Conservation (phyloP, 805 yeast genomes). For the Lipomyces yamanashiensis region DNA sequence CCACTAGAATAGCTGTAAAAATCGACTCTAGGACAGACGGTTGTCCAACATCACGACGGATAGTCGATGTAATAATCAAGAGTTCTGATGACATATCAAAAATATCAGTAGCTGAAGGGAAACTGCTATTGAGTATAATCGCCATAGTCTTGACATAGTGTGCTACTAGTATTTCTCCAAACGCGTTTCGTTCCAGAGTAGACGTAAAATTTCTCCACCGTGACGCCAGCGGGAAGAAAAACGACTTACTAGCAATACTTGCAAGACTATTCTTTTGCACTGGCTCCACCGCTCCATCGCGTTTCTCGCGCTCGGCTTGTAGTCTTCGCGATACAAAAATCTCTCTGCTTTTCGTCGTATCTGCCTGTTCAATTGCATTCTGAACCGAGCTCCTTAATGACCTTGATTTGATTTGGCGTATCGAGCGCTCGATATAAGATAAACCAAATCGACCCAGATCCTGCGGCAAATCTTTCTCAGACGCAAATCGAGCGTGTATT, state of each 20-base stretch:
- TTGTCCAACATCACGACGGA: constrained; percentile 23
- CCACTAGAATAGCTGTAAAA: constrained; percentile 42
- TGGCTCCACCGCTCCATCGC: background rate
- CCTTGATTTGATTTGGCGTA: background rate
- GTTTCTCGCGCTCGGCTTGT: constrained; percentile 33
- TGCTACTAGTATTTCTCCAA: constrained; percentile 54
- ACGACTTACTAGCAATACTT: constrained; percentile 50
- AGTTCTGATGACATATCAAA: constrained; percentile 63
- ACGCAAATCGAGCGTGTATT: constrained; percentile 53
- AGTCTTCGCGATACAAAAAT: constrained; percentile 42
- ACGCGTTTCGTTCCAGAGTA: constrained; percentile 57
- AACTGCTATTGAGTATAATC: constrained; percentile 60
- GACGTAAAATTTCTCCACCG: constrained; percentile 52
- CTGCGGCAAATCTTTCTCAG: constrained; percentile 33
- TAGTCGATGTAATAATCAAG: constrained; percentile 38
- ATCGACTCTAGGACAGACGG: constrained; percentile 43
- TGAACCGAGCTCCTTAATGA: constrained; percentile 7
- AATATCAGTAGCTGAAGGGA: constrained; percentile 57
- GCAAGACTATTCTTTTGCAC: constrained; percentile 47
- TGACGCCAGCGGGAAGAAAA: constrained; percentile 61
- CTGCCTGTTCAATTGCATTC: constrained; percentile 11
- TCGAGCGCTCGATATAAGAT: constrained; percentile 1
- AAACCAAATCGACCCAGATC: constrained; percentile 6
- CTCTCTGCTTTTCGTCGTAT: constrained; percentile 41
- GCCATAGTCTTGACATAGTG: constrained; percentile 66